Conservation (phyloP, 2,329 filamentous ascomycete genomes). For the Xylariales sp. region DNA sequence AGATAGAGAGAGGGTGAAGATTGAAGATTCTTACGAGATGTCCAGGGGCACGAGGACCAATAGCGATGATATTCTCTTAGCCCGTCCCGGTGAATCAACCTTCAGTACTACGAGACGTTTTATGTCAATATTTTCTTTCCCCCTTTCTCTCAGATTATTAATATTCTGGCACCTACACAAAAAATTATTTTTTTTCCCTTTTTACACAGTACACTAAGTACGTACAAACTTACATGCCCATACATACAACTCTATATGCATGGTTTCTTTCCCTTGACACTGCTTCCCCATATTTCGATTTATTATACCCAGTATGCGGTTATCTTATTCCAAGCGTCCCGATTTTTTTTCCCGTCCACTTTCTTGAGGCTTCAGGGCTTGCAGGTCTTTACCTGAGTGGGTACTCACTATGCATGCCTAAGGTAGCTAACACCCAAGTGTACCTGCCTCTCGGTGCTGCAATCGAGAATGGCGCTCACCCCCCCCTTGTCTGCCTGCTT, state of each 20-base stretch:
- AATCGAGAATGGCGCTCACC: conserved; percentile 29
- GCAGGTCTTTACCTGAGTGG: conserved; percentile 32
- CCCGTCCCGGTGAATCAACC: conserved; percentile 32
- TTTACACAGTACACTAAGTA: not conserved
- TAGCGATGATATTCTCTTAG: conserved; percentile 20
- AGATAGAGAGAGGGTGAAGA: conserved; percentile 14
- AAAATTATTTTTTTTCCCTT: too few species aligned
- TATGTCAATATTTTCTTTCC: conserved; percentile 24
- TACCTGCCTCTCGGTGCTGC: conserved; percentile 39
- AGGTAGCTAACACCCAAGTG: conserved; percentile 30
- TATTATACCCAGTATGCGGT: conserved; percentile 7
- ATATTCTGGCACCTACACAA: conserved; percentile 10
- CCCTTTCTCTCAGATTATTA: conserved; percentile 22
- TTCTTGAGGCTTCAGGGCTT: conserved; percentile 20
- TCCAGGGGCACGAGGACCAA: conserved; percentile 30
- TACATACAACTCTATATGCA: conserved; percentile 20
- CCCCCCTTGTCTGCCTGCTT: conserved; percentile 28
- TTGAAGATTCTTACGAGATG: not conserved
- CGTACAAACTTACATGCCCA: conserved; percentile 19
- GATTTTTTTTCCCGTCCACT: conserved; percentile 3
- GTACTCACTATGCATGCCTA: conserved; percentile 27
- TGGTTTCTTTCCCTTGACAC: conserved; percentile 22
- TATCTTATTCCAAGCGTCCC: conserved; percentile 17
- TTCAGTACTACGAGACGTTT: conserved; percentile 31
- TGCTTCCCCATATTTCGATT: conserved; percentile 24